Conservation (phyloP, 192 early-diverging fungal genomes). For the Backusella tarrabulga region DNA sequence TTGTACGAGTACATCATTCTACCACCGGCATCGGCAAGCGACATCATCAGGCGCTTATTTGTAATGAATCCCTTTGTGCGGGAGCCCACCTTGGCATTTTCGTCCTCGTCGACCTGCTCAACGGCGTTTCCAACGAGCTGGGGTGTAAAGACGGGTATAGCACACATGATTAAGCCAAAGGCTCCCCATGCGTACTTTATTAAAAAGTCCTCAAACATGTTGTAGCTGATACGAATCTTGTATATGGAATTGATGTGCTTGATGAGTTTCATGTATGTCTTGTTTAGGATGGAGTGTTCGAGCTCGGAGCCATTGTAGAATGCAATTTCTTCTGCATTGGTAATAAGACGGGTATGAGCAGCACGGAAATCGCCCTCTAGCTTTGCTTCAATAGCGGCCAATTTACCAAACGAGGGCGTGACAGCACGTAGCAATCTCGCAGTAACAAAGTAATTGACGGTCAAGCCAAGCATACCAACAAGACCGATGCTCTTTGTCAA, state of each 20-base stretch:
- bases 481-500: conserved; percentile 85
- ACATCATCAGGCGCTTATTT: conserved; percentile 84
- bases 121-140: conserved; percentile 37
- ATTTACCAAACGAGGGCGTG: conserved; percentile 93
- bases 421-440: conserved; percentile 76
- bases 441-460: conserved; percentile 74
- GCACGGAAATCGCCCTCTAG: conserved; percentile 94
- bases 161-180: conserved; percentile 78
- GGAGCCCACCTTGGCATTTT: conserved; percentile 41
- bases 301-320: conserved; percentile 85
- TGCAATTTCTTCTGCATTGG: conserved; percentile 96
- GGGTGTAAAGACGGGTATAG: conserved; percentile 86
- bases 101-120: conserved; percentile 21
- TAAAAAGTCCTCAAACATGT: conserved; percentile 93
- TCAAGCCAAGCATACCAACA: conserved; percentile 77
- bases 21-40: conserved; percentile 89
- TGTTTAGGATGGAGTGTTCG: conserved; percentile 83
- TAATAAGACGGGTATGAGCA: conserved; percentile 91
- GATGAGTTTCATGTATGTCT: conserved; percentile 72
- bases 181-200: conserved; percentile 98
- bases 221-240: conserved; percentile 85
- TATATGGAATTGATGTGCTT: conserved; percentile 86
- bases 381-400: conserved; percentile 87
- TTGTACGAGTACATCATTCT: conserved; percentile 98
- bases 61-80: conserved; percentile 88